Evolutionary conservation across 2,329 filamentous ascomycete genomes (phyloP), one percentile per base, ranked within the genome.

Genomic region (Fusarium sp.): DNA sequence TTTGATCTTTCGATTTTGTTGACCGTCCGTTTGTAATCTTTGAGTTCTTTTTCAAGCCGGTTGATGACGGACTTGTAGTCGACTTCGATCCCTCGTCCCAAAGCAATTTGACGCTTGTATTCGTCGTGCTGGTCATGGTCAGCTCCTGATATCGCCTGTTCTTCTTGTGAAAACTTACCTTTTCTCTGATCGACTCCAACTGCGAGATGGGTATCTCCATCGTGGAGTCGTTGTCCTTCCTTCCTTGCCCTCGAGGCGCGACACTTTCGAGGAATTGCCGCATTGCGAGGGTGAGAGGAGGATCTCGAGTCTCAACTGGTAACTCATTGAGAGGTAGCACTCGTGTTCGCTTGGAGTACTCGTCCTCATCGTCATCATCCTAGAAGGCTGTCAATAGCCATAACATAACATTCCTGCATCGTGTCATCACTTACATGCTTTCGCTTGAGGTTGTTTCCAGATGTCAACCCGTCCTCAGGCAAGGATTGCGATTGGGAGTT

Each of bases 1-100:
- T 86, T 87, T 49, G 83, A 84, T 9, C 81, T 78, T 58, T 89
- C 85, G 5, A 89, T 84, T 7, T 80, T 79, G 24, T 81, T 80
- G 3, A 86, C 78, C 2, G 86, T 87, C 24, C 80, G 81, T 57
- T 85, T 80, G 61, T 86, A 83, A 20, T 86, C 86, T 33, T 85
- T 83, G 17, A 87, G 77, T 57, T 87, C 84, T 22, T 76, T 78
- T 63, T 89, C 84, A 0, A 89, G 81, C 2, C 79, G 80, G 36
- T 83, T 76, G 35, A 88, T 85, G 2, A 85, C 79, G 17, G 81
- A 79, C 35, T 84, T 83, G 36, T 85, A 83, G 51, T 83, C 77
- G 1, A 73, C 70, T 31, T 84, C 82, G 20, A 78, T 76, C 27
- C 79, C 78, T 42, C 74, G 74, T 33, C 78, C 71, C 17, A 78